phyloP scores from a whole-genome alignment of 208 protist genomes.

The Novymonas esmeraldas region DNA sequence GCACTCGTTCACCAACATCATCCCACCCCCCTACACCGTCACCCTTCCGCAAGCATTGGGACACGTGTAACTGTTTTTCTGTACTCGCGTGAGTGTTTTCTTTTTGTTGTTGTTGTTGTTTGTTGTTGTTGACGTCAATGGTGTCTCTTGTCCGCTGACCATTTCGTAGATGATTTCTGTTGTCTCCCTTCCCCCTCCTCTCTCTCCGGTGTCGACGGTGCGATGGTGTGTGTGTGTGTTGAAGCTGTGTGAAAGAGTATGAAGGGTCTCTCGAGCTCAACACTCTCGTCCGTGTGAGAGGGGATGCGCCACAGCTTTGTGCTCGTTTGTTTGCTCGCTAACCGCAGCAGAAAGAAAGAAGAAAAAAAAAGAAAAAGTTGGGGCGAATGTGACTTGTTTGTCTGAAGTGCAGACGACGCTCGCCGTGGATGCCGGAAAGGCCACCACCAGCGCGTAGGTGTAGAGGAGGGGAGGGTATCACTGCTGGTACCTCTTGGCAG shows the following conservation, averaged over 20 bases:
- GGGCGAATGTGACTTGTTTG: conserved; percentile 14
- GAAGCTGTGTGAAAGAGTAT: too few relatives aligned
- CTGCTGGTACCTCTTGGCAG: too few relatives aligned
- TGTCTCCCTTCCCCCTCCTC: conserved; percentile 12
- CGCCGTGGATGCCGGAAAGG: too few relatives aligned
- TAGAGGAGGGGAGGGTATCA: too few relatives aligned
- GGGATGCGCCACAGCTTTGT: too few relatives aligned
- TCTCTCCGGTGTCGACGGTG: background rate
- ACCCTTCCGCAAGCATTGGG: too few relatives aligned
- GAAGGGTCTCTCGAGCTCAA: too few relatives aligned
- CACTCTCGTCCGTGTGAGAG: too few relatives aligned
- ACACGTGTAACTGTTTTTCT: background rate
- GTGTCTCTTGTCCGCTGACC: background rate
- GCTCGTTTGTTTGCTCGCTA: conserved; percentile 19
- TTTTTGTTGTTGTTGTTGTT: conserved; percentile 8
- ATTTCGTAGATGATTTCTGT: background rate
- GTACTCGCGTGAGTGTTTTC: background rate
- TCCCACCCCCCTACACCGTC: too few relatives aligned
- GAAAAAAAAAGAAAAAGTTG: conserved; percentile 1
- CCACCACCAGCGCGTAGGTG: too few relatives aligned
- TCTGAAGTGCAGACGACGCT: background rate
- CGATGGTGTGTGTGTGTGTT: too few relatives aligned
- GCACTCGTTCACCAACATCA: too few relatives aligned
- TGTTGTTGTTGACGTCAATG: background rate
- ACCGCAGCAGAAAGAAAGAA: background rate